Conservation (phyloP, 2,329 filamentous ascomycete genomes). For the Myriosclerotinia curreyana region DNA sequence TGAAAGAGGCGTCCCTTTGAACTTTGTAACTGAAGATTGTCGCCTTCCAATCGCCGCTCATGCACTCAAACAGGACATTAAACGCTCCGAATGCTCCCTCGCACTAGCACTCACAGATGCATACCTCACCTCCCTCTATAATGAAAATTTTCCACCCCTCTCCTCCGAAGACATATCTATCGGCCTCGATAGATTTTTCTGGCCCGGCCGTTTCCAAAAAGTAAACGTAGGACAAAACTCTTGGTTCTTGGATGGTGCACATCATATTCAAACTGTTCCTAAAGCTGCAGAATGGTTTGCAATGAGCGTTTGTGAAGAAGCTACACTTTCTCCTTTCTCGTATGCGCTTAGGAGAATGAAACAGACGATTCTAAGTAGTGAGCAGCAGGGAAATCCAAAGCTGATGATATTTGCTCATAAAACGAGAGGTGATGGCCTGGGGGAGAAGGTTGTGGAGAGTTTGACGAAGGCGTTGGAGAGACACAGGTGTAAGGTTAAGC, state of each 20-base stretch:
- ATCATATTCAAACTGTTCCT: slow-evolving; percentile 70
- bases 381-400: slow-evolving; percentile 4
- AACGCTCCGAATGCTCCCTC: too few species aligned
- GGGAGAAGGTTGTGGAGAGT: slow-evolving; percentile 13
- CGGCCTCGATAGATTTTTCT: slow-evolving; percentile 70
- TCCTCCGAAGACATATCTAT: slow-evolving; percentile 54
- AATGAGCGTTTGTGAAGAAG: slow-evolving; percentile 38
- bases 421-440: slow-evolving; percentile 17
- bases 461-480: slow-evolving; percentile 23
- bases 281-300: slow-evolving; percentile 80
- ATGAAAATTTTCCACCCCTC: slow-evolving; percentile 41
- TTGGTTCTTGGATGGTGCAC: slow-evolving; percentile 34
- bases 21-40: too few species aligned
- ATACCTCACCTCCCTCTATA: slow-evolving; percentile 36
- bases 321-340: slow-evolving; percentile 12
- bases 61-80: too few species aligned
- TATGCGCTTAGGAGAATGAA: slow-evolving; percentile 17
- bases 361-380: background rate
- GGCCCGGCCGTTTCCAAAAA: slow-evolving; percentile 73
- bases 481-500: slow-evolving; percentile 22
- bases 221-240: slow-evolving; percentile 46
- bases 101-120: background rate
- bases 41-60: too few species aligned
- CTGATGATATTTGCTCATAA: slow-evolving; percentile 27
- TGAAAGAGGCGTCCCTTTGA: too few species aligned